These are phyloP conservation scores for Diaporthe amygdali DNA, from an alignment of 2,329 filamentous ascomycete genomes.

Conservation along the genomic window DNA sequence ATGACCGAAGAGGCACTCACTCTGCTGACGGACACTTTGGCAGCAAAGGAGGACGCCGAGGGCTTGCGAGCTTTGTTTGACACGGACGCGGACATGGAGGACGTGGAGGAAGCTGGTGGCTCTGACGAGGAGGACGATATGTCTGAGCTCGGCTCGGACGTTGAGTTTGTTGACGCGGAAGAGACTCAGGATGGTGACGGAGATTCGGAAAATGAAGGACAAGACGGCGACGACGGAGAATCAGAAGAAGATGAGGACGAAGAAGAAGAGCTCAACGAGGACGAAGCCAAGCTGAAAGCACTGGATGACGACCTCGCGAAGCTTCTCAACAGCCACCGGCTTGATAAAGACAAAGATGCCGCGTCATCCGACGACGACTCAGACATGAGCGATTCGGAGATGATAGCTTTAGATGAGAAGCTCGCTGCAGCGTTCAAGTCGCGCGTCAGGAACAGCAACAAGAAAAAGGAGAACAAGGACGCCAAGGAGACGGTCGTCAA, in stretches of 20 bases:
- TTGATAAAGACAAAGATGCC: constrained; percentile 63
- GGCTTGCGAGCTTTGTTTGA: constrained; percentile 89
- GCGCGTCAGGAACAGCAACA: constrained; percentile 71
- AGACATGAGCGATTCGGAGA: constrained; percentile 95
- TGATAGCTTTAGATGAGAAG: constrained; percentile 86
- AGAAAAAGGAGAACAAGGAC: constrained; percentile 85
- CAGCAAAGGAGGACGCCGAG: constrained; percentile 78
- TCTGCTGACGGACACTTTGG: constrained; percentile 69
- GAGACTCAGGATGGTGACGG: constrained; percentile 34
- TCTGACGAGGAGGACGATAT: constrained; percentile 46
- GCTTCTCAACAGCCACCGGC: constrained; percentile 73
- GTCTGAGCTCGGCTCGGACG: constrained; percentile 46
- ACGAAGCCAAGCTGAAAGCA: constrained; percentile 48
- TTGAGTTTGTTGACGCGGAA: constrained; percentile 44
- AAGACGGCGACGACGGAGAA: constrained; percentile 48
- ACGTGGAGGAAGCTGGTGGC: constrained; percentile 50
- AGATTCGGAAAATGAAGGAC: constrained; percentile 47
- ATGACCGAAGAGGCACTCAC: constrained; percentile 77
- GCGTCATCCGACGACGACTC: constrained; percentile 67
- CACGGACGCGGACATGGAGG: constrained; percentile 63
- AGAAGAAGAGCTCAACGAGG: constrained; percentile 51
- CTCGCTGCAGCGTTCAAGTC: constrained; percentile 86
- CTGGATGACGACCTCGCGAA: constrained; percentile 35
- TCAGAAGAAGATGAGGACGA: constrained; percentile 42
- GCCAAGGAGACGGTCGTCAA: constrained; percentile 89